A percentile compares a stretch with the other conserved stretches of the same genome.
These are phyloP conservation scores for Skeletonema costatum DNA, from an alignment of 108 stramenopile species.

Conservation along the genomic window DNA sequence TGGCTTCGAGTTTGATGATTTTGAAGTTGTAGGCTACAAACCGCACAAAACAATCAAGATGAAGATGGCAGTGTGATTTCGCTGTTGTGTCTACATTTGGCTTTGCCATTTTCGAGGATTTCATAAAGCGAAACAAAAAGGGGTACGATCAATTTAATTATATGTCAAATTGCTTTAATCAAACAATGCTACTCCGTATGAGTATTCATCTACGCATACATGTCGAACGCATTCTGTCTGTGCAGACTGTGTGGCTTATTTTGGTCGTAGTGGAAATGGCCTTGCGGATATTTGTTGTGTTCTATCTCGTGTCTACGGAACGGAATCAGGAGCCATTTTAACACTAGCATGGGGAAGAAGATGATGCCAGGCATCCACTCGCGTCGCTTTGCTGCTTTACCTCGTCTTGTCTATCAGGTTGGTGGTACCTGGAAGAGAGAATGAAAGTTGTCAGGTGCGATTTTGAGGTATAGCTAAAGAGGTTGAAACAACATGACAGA, in stretches of 20 bases:
- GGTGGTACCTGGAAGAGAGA: not conserved
- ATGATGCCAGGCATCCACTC: not conserved
- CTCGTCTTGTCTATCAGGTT: not conserved
- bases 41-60: constrained; percentile 95
- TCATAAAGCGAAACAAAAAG: not conserved
- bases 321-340: not conserved
- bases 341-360: not conserved
- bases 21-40: constrained; percentile 93
- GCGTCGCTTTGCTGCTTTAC: not conserved
- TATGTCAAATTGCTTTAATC: constrained; percentile 4
- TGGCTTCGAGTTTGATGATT: constrained; percentile 89
- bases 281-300: not conserved
- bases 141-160: not conserved
- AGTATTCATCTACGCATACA: constrained; percentile 1
- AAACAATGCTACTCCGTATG: not conserved
- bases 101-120: not conserved
- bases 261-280: not conserved
- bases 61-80: constrained; percentile 97
- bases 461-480: not conserved
- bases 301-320: not conserved
- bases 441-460: not conserved
- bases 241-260: constrained; percentile 1
- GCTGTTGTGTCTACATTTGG: not conserved
- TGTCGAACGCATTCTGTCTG: constrained; percentile 4
- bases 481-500: too few relatives aligned